A percentile compares a stretch with the other conserved stretches of the same genome.
phyloP scores from a whole-genome alignment of 495 filamentous ascomycete genomes.

The Neurospora sp. region DNA sequence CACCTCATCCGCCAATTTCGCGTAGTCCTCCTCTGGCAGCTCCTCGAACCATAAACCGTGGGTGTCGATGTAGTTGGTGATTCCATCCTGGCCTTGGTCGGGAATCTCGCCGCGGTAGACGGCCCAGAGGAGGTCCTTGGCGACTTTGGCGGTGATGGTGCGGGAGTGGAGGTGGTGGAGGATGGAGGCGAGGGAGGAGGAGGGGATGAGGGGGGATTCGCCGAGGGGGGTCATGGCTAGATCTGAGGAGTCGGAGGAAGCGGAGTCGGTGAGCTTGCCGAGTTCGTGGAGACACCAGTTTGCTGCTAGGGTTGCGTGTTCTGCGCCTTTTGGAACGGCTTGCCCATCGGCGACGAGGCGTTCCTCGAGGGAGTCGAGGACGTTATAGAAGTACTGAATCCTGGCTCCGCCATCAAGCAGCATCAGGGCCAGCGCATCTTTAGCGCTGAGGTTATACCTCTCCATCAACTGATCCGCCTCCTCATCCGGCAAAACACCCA shows the following conservation, averaged over 20 bases:
- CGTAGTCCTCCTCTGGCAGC: slow-evolving; percentile 50
- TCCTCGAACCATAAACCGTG: slow-evolving; percentile 57
- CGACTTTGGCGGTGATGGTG: slow-evolving; percentile 64
- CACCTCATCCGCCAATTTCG: slow-evolving; percentile 39
- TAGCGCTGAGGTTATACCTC: slow-evolving; percentile 57
- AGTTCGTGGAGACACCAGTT: slow-evolving; percentile 83
- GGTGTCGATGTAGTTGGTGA: slow-evolving; percentile 51
- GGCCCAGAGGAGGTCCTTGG: slow-evolving; percentile 60
- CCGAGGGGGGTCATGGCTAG: slow-evolving; percentile 31
- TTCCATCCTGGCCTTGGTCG: slow-evolving; percentile 19
- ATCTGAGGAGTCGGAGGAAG: slow-evolving; percentile 6
- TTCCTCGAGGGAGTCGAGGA: slow-evolving; percentile 45
- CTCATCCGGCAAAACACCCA: slow-evolving; percentile 63
- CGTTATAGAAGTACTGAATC: slow-evolving; percentile 72
- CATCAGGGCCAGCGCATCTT: slow-evolving; percentile 79
- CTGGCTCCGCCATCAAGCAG: slow-evolving; percentile 70
- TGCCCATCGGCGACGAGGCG: slow-evolving; percentile 27
- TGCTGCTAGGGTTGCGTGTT: slow-evolving; percentile 35
- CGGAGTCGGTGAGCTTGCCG: slow-evolving; percentile 51
- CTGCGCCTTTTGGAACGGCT: neutral
- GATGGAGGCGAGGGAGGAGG: slow-evolving; percentile 53
- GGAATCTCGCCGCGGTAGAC: slow-evolving; percentile 39
- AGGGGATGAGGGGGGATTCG: slow-evolving; percentile 40
- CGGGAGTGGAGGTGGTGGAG: slow-evolving; percentile 51
- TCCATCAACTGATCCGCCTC: slow-evolving; percentile 48